Percentiles rank a stretch among this genome's conserved stretches.
Conservation (phyloP, 257 asterid genomes). For the Penstemon eatonii region DNA sequence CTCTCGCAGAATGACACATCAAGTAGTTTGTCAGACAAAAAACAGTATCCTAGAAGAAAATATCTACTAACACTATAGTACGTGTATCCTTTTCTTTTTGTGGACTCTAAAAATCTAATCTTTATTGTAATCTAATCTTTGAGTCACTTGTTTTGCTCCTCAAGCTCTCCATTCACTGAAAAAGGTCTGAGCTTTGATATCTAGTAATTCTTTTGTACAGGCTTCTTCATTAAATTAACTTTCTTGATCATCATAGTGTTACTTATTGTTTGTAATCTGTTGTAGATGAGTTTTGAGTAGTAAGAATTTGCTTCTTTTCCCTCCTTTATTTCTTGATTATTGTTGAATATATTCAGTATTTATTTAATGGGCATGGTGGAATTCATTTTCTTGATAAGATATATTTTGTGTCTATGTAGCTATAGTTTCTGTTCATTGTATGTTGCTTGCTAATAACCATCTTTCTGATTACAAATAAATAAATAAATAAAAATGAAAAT, state of each 20-base stretch:
- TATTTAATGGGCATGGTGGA: neutral
- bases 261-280: neutral
- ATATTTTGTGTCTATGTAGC: neutral
- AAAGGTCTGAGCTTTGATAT: conserved; percentile 27
- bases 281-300: neutral
- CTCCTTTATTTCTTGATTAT: neutral
- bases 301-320: neutral
- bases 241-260: conserved; percentile 24
- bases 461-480: too few relatives aligned
- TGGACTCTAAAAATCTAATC: neutral
- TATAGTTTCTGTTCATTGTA: neutral
- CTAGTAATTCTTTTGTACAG: neutral
- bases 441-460: neutral
- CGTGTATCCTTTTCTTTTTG: neutral
- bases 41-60: conserved; percentile 14
- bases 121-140: neutral
- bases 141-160: conserved; percentile 22
- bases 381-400: neutral
- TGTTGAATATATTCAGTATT: neutral
- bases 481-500: too few relatives aligned
- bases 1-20: conserved; percentile 13
- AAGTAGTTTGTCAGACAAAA: conserved; percentile 1
- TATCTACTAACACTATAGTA: neutral
- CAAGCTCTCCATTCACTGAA: conserved; percentile 12
- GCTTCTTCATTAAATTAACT: conserved; percentile 15